Evolutionary conservation across 2,329 filamentous ascomycete species (phyloP), one percentile per base, ranked within the genome.

Genomic region (Colletotrichum eremochloae): DNA sequence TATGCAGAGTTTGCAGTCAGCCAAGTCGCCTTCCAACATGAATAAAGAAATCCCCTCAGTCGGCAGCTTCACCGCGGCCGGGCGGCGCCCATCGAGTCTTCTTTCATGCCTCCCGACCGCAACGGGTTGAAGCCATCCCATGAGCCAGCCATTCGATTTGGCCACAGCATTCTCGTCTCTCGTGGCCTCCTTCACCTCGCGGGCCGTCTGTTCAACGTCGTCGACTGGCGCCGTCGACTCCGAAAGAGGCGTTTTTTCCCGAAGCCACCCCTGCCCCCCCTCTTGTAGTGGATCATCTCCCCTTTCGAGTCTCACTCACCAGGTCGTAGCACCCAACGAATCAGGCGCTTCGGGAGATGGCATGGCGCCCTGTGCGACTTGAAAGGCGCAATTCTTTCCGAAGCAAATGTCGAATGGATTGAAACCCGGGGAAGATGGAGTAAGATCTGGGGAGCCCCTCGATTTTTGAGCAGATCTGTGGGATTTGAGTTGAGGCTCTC

Each of bases 301-400:
- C 46, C 46, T 48, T 24, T 48, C 53, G 42, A 66, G 50, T 73
- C 38, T 58, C 56, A 75, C 73, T 75, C 71, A 75, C 73, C 73
- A 75, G 36, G 73, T 74, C 62, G 73, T 75, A 40, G 73, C 73
- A 44, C 73, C 72, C 64, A 75, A 52, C 67, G 73, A 74, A 75
- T 75, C 73, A 72, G 72, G 62, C 64, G 67, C 68, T 68, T 74
- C 73, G 65, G 73, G 61, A 64, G 73, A 68, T 36, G 73, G 64
- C 68, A 75, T 74, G 72, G 60, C 68, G 62, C 46, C 58, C 60
- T 52, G 52, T 56, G 42, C 60, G 57, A 65, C 68, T 46, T 52
- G 20, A n/a, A 48, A n/a, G n/a, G 46, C 5, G 55, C 70, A 60
- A 72, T 72, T 72, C 70, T 72, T 63, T 70, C 70, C 70, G 70